Percentiles rank a stretch among this genome's conserved stretches.
Evolutionary conservation across 768 basidiomycete genomes (phyloP).

Genomic region (Lentinula boryana): DNA sequence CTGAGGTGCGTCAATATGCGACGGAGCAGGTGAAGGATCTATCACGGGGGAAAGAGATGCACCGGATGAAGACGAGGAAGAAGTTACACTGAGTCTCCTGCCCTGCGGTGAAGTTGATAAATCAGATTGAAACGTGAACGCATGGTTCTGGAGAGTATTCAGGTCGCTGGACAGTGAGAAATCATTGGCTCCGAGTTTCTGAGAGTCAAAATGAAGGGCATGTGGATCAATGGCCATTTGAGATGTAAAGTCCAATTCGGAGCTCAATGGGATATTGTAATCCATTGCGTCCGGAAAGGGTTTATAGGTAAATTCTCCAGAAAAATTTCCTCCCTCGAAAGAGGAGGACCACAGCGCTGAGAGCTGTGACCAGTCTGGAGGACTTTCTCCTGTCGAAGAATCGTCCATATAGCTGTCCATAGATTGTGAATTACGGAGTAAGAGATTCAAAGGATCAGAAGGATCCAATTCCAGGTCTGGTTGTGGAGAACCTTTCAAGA

Average conservation of each 20-base stretch:
- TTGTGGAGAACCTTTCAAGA: constrained; percentile 12
- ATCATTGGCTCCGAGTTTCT: constrained; percentile 12
- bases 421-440: constrained; percentile 40
- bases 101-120: constrained; percentile 20
- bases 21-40: constrained; percentile 24
- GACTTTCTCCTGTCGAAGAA: constrained; percentile 20
- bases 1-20: constrained; percentile 16
- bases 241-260: constrained; percentile 61
- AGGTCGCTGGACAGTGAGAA: constrained; percentile 13
- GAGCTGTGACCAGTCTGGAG: constrained; percentile 51
- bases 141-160: constrained; percentile 18
- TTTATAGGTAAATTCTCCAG: constrained; percentile 21
- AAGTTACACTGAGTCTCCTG: constrained; percentile 47
- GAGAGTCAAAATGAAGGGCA: constrained; percentile 44
- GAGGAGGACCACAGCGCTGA: constrained; percentile 40
- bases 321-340: constrained; percentile 10
- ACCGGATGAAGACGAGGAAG: constrained; percentile 49
- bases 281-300: constrained; percentile 34
- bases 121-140: constrained; percentile 39
- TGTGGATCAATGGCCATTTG: constrained; percentile 61
- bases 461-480: constrained; percentile 46
- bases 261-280: constrained; percentile 35
- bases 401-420: constrained; percentile 31
- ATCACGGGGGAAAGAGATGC: constrained; percentile 46
- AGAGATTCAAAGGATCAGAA: constrained; percentile 52